Evolutionary conservation across 768 basidiomycete genomes (phyloP).

Genomic region (Kwoniella sp.): DNA sequence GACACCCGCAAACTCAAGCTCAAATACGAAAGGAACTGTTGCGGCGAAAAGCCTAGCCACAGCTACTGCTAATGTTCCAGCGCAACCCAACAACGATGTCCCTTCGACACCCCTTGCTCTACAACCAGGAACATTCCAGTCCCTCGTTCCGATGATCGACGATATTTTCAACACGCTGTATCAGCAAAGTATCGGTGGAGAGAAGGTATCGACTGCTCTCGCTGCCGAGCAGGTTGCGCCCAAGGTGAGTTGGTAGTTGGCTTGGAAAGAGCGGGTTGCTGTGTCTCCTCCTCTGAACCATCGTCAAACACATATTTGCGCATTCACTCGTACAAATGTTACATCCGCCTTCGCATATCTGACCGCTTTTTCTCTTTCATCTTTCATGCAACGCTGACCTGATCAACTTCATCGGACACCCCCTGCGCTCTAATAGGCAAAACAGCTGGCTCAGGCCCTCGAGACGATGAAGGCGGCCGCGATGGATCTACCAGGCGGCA

Average conservation of each 20-base stretch:
- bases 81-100: not conserved
- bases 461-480: constrained; percentile 38
- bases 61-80: not conserved
- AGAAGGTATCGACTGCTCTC: constrained; percentile 7
- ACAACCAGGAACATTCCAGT: constrained; percentile 36
- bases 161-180: constrained; percentile 26
- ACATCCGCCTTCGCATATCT: not conserved
- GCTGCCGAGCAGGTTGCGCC: constrained; percentile 15
- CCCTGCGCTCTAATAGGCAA: constrained; percentile 24
- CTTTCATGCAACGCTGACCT: no score
- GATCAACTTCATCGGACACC: no score
- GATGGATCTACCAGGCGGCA: constrained; percentile 40
- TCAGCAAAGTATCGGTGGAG: constrained; percentile 15
- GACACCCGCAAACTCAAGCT: not conserved
- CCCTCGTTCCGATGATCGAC: constrained; percentile 37
- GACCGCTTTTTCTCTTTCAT: not conserved
- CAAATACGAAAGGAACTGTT: no score
- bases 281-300: no score
- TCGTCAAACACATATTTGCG: no score
- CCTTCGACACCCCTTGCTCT: not conserved
- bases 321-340: no score
- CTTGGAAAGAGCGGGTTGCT: no score
- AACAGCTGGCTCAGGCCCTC: constrained; percentile 30
- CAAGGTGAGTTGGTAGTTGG: constrained; percentile 7
- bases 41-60: no score